Base-by-base conservation (phyloP, 208 protist species). In the Eutreptiella sp. region DNA sequence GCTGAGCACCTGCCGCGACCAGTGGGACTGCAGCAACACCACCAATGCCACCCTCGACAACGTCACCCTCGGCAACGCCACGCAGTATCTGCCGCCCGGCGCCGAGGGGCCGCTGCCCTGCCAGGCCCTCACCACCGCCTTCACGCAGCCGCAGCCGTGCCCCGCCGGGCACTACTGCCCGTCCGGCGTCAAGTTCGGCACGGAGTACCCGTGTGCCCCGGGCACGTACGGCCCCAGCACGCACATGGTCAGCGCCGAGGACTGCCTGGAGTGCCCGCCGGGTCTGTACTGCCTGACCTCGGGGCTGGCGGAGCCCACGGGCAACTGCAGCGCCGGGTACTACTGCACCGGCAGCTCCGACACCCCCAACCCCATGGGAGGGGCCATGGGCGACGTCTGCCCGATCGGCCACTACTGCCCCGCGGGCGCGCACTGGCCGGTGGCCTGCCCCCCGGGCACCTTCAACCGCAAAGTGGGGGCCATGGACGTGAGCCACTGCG, bases 321-420 rank as follows among this genome's bases (percentile, higher is more conserved):
- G 11, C 26, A 33, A 47, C 31, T 57, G 50, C 28, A 9, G 54
- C 21, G 66, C 68, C 4, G 68, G 68, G 24, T 2, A 1, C 16
- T 11, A 26, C 4, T 78, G 73, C 39, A 57, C 36, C n/a, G 11
- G 7, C 11, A 47, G n/a, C 9, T 24, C 50, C 39, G 50, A 53
- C n/a, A 42, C 29, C 16, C 36, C 50, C 9, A 7, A 54, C 39
- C 50, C 50, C 11, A 23, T 54, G 28, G 50, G 39, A 11, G 50
- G 11, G 14, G 23, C 23, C 9, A 57, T 33, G 16, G 54, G 42
- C 42, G 63, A 59, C 19, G 23, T 62, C 19, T 79, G 73, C 60
- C 73, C 72, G 11, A 11, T 14, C 29, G 73, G 73, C 23, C n/a
- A 19, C 31, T 76, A 81, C 60, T 74, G 43, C 50, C 66, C 46